Percentiles rank a stretch among this genome's conserved stretches.
Conservation (phyloP, 495 filamentous ascomycete species). For the Penicillium dipodomyicola region DNA sequence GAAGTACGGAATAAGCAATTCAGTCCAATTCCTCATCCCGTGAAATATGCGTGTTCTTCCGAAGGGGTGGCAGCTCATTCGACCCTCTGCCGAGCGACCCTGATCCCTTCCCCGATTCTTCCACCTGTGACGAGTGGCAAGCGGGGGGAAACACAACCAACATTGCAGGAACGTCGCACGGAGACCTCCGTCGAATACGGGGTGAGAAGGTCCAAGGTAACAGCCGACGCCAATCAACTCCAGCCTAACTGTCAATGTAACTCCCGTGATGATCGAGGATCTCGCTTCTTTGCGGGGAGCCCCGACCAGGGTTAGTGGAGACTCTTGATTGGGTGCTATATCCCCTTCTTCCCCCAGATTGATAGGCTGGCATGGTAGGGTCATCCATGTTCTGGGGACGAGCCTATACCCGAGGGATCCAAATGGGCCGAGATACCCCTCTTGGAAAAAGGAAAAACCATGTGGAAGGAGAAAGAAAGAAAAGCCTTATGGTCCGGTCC, state of each 20-base stretch:
- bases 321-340: background rate
- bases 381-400: slow-evolving; percentile 2
- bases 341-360: slow-evolving; percentile 2
- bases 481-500: slow-evolving; percentile 8
- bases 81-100: slow-evolving; percentile 9
- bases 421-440: slow-evolving; percentile 13
- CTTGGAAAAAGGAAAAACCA: slow-evolving; percentile 1
- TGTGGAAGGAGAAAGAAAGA: background rate
- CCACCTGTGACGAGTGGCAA: slow-evolving; percentile 9
- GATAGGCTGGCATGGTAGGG: slow-evolving; percentile 7
- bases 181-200: slow-evolving; percentile 9
- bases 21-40: slow-evolving; percentile 5
- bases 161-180: slow-evolving; percentile 7
- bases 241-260: slow-evolving; percentile 4
- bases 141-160: background rate
- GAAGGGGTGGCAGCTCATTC: background rate
- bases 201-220: background rate
- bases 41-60: slow-evolving; percentile 13
- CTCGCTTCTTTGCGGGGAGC: slow-evolving; percentile 15
- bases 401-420: slow-evolving; percentile 10
- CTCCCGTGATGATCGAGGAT: slow-evolving; percentile 12
- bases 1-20: background rate
- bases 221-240: slow-evolving; percentile 1
- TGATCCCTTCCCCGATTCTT: slow-evolving; percentile 3
- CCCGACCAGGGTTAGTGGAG: slow-evolving; percentile 1